Base-by-base conservation (phyloP, 495 filamentous ascomycete genomes). In the Sporormia fimetaria region DNA sequence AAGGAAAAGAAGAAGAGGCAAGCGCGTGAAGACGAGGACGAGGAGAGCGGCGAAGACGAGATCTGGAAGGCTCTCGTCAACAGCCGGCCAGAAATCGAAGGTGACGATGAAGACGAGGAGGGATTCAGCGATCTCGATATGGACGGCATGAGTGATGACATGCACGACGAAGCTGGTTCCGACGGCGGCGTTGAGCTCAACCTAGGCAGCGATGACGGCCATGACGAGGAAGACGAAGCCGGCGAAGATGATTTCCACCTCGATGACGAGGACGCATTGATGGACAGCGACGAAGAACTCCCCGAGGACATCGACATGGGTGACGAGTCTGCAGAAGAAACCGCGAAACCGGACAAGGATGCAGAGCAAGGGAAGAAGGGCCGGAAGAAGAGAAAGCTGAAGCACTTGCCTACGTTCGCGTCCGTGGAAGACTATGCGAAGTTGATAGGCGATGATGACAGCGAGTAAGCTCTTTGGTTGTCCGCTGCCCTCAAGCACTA, bases 31-130 rank as follows among this genome's bases (percentile, higher is more conserved):
- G 60, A 65, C 57, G 71, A 74, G 47, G 27, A 53, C 18, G 57
- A 50, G 0, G 58, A 63, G 10, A 60, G 60, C 48, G 42, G 53
- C 6, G 78, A 80, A 42, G 72, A 75, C 3, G 83, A 94, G 64
- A 87, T 96, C 44, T 96, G 88, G 88, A 79, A 93, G 60, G 88
- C 88, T 0, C 66, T 96, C 25, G 85, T 94, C 18, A 73, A 78
- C 18, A 85, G 80, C 6, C 66, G 72, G 29, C 83, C 85, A 2
- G 86, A 92, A 27, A 56, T 92, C 21, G 83, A 84, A 51, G 82
- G 72, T 5, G 49, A 46, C 18, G 52, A 49, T 31, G 40, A 40
- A 18, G 38, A 44, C n/a, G 51, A 51, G 20, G 43, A 47, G 1
- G 49, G 49, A 10, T 51, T 51, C 22, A 51, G 47, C 24, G 47